These are phyloP conservation scores for Phtheirospermum japonicum DNA, from an alignment of 257 asterid species.

Conservation along the genomic window DNA sequence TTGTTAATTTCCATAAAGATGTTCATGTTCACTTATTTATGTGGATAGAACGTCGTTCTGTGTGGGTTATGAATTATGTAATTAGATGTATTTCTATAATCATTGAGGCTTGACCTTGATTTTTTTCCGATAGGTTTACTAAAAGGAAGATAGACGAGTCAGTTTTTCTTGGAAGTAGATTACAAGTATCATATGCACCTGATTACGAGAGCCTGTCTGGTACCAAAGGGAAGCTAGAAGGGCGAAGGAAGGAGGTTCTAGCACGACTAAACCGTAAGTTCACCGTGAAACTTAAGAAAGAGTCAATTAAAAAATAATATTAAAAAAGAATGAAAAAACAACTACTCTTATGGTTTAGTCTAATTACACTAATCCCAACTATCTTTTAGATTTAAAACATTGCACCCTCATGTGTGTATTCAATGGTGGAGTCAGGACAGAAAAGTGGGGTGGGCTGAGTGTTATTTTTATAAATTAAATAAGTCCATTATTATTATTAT, in stretches of 20 bases:
- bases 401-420: no score
- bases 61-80: no score
- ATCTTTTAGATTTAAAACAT: slow-evolving; percentile 1
- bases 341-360: background rate
- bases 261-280: slow-evolving; percentile 71
- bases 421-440: no score
- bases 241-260: slow-evolving; percentile 75
- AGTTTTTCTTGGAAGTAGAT: slow-evolving; percentile 65
- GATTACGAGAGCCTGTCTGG: slow-evolving; percentile 63
- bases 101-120: slow-evolving; percentile 6
- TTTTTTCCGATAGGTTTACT: slow-evolving; percentile 61
- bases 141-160: slow-evolving; percentile 77
- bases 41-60: no score
- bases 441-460: no score
- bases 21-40: slow-evolving; percentile 11
- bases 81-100: slow-evolving; percentile 1
- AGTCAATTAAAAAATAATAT: no score
- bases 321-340: no score
- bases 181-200: slow-evolving; percentile 74
- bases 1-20: no score
- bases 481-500: no score
- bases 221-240: slow-evolving; percentile 74
- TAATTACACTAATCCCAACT: no score
- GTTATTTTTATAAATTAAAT: no score
- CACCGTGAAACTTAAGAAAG: no score